Evolutionary conservation across 768 basidiomycete species (phyloP).

Genomic region (Scleroderma citrinum): DNA sequence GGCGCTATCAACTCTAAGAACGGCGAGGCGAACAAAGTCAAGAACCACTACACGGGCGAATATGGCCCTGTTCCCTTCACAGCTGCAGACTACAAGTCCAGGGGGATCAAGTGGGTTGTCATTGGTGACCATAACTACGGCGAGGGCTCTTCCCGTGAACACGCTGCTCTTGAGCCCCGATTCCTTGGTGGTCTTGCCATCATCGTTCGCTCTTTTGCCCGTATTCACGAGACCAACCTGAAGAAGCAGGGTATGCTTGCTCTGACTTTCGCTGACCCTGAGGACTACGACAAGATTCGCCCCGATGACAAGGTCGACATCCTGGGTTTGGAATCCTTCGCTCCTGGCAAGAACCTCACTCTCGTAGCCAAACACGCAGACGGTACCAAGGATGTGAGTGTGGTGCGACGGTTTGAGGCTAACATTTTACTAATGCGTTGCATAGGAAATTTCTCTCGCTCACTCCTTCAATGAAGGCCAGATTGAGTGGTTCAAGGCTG

Average conservation of each 20-base stretch:
- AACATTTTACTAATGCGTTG: slow-evolving; percentile 10
- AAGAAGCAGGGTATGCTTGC: slow-evolving; percentile 99
- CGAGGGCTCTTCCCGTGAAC: slow-evolving; percentile 97
- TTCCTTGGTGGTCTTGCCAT: slow-evolving; percentile 94
- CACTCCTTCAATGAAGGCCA: slow-evolving; percentile 97
- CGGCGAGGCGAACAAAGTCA: slow-evolving; percentile 92
- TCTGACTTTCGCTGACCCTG: slow-evolving; percentile 85
- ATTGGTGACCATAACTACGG: slow-evolving; percentile 96
- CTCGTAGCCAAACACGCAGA: slow-evolving; percentile 78
- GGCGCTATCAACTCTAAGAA: slow-evolving; percentile 96
- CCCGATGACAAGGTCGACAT: slow-evolving; percentile 88
- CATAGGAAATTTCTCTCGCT: slow-evolving; percentile 65
- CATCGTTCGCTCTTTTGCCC: slow-evolving; percentile 94
- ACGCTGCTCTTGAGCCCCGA: slow-evolving; percentile 93
- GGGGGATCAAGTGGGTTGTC: slow-evolving; percentile 94
- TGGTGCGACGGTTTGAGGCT: neutral
- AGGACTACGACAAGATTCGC: slow-evolving; percentile 89
- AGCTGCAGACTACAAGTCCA: slow-evolving; percentile 83
- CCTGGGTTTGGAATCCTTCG: slow-evolving; percentile 80
- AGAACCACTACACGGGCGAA: slow-evolving; percentile 85
- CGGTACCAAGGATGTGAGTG: slow-evolving; percentile 60
- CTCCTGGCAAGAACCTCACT: slow-evolving; percentile 88
- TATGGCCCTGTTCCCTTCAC: slow-evolving; percentile 81
- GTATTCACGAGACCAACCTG: slow-evolving; percentile 97
- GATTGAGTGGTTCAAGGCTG: slow-evolving; percentile 98